Conservation (phyloP, 1,139 yeast genomes). For the Kodamaea arcana region DNA sequence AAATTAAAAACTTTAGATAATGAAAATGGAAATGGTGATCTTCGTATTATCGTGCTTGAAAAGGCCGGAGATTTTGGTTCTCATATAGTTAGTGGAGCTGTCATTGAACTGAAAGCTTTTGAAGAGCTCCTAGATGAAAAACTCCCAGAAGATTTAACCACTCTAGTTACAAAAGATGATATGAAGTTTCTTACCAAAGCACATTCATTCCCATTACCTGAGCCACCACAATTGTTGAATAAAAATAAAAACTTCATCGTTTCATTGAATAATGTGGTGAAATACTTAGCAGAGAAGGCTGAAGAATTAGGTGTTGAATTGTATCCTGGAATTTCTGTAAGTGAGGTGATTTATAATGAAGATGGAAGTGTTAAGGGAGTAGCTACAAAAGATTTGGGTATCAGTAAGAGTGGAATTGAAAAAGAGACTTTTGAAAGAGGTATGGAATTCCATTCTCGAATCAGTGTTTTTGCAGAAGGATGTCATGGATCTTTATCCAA, state of each 20-base stretch:
- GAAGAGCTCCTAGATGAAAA: slow-evolving; percentile 86
- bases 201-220: slow-evolving; percentile 69
- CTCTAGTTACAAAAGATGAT: slow-evolving; percentile 64
- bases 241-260: slow-evolving; percentile 79
- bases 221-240: slow-evolving; percentile 88
- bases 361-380: slow-evolving; percentile 74
- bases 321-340: slow-evolving; percentile 88
- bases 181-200: slow-evolving; percentile 65
- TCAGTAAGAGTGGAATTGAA: slow-evolving; percentile 69
- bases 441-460: slow-evolving; percentile 89
- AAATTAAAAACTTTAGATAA: slow-evolving; percentile 78
- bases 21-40: slow-evolving; percentile 60
- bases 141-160: slow-evolving; percentile 69
- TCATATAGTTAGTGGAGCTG: slow-evolving; percentile 92
- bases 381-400: slow-evolving; percentile 90
- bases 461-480: slow-evolving; percentile 90
- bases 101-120: slow-evolving; percentile 82
- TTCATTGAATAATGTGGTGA: slow-evolving; percentile 75
- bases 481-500: slow-evolving; percentile 93
- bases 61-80: slow-evolving; percentile 91
- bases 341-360: slow-evolving; percentile 63
- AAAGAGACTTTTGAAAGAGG: slow-evolving; percentile 86
- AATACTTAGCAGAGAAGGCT: slow-evolving; percentile 81
- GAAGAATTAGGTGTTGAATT: slow-evolving; percentile 92
- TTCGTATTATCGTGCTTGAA: slow-evolving; percentile 83